Evolutionary conservation across 2,329 filamentous ascomycete genomes (phyloP), one percentile per base, ranked within the genome.

Genomic region (Stachybotrys chlorohalonatus): DNA sequence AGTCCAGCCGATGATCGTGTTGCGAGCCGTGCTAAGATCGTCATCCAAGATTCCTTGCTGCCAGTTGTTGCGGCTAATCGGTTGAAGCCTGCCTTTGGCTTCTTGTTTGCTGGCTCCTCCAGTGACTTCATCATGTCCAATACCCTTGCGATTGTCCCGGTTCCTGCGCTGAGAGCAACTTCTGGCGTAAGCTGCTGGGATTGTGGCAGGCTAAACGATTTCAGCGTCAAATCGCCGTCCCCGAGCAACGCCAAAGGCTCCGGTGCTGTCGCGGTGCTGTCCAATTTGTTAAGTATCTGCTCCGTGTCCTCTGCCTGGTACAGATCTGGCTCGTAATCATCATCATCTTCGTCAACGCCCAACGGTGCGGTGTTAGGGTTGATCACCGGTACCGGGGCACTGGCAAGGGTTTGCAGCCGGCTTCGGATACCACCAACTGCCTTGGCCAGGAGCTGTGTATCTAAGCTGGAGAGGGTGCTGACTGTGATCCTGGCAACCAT

Each of bases 11-110:
- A 80, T 24, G 90, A 82, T 45, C 93, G 82, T 4, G 92, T 96
- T 11, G 92, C 93, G 50, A 97, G 75, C 51, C 94, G 84, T 47
- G 88, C 87, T 55, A 97, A 79, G 17, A 97, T 83, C 0, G 90
- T 94, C 60, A 95, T 82, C 92, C 93, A 97, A 0, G 91, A 89
- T 59, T 96, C 92, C 58, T 87, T 81, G 63, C 93, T 90, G 62
- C 91, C 90, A 2, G 86, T 86, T 64, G 86, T 93, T 30, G 89
- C 90, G 1, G 93, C 92, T 45, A 96, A 76, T 51, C 92, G 82
- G 63, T 89, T 89, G 67, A 97, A 87, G 1, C 94, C 93, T 57
- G 81, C 75, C 70, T 85, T 84, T 64, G 78, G 75, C 67, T 83
- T 83, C 74, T 82, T 80, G 57, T 76, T 69, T 1, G 79, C 70